Percentiles rank a stretch among this genome's conserved stretches.
phyloP scores from a whole-genome alignment of 345 rosid species.

The Acer yangbiense region DNA sequence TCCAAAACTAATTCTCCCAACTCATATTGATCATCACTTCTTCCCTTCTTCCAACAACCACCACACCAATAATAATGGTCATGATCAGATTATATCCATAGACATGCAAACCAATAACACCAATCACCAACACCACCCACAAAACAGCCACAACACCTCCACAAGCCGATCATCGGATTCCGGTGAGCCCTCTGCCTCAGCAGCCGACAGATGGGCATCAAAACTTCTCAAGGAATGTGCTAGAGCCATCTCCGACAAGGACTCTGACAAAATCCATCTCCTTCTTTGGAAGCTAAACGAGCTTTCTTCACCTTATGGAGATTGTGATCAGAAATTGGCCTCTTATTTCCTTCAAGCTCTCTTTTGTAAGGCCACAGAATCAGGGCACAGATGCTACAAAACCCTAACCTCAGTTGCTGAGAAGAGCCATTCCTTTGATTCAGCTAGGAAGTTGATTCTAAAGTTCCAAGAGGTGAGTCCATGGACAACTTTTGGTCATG shows the following conservation, averaged over 20 bases:
- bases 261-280: constrained; percentile 62
- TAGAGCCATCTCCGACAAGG: constrained; percentile 68
- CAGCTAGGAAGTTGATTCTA: constrained; percentile 62
- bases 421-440: constrained; percentile 58
- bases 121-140: constrained; percentile 24
- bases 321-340: constrained; percentile 70
- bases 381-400: constrained; percentile 63
- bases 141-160: constrained; percentile 49
- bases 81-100: constrained; percentile 6
- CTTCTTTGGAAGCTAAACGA: constrained; percentile 82
- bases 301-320: constrained; percentile 77
- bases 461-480: constrained; percentile 88
- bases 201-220: constrained; percentile 54
- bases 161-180: constrained; percentile 58
- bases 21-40: not conserved
- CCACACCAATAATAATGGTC: constrained; percentile 31
- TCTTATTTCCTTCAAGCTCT: constrained; percentile 74
- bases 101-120: constrained; percentile 43
- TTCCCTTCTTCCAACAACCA: constrained; percentile 21
- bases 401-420: constrained; percentile 67
- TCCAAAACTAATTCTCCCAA: constrained; percentile 20
- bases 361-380: constrained; percentile 66
- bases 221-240: constrained; percentile 70
- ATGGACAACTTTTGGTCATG: constrained; percentile 83
- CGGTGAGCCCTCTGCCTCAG: constrained; percentile 29